Conservation (phyloP, 106 monocot genomes). For the Dioscorea zingiberensis region DNA sequence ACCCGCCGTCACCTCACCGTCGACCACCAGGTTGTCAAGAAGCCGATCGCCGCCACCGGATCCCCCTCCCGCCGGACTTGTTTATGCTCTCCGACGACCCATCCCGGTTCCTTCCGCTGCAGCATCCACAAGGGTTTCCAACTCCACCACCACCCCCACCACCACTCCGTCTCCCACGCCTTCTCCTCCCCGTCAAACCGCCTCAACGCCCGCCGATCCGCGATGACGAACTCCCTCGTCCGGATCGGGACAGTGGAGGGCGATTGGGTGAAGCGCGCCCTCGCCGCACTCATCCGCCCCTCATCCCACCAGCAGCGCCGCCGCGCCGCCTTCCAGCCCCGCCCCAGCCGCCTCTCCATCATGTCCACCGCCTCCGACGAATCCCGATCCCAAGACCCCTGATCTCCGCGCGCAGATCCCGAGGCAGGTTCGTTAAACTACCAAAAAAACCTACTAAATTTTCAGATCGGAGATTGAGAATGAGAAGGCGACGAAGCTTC, state of each 20-base stretch:
- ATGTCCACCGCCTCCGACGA: conserved; percentile 56
- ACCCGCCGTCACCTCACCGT: conserved; percentile 24
- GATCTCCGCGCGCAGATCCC: conserved; percentile 6
- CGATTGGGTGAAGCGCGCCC: conserved; percentile 64
- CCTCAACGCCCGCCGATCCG: conserved; percentile 59
- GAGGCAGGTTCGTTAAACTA: conserved; percentile 33
- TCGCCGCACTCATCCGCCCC: conserved; percentile 80
- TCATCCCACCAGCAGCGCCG: conserved; percentile 76
- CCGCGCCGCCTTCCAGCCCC: conserved; percentile 54
- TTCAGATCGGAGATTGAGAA: neutral
- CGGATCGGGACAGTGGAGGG: conserved; percentile 89
- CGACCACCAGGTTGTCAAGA: neutral
- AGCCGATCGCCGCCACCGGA: conserved; percentile 8
- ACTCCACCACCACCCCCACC: too few relatives aligned
- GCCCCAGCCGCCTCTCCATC: conserved; percentile 73
- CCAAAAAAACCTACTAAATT: neutral
- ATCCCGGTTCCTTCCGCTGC: conserved; percentile 91
- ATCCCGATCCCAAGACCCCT: conserved; percentile 4
- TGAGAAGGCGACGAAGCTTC: conserved; percentile 22
- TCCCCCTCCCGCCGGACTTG: conserved; percentile 33
- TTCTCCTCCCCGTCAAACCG: conserved; percentile 39
- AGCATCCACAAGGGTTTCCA: conserved; percentile 53
- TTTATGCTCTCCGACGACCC: conserved; percentile 85
- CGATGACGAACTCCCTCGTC: conserved; percentile 91
- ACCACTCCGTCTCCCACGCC: neutral